Evolutionary conservation across 768 basidiomycete genomes (phyloP), one percentile per base, ranked within the genome.

Genomic region (Rossbeevera mucosa): DNA sequence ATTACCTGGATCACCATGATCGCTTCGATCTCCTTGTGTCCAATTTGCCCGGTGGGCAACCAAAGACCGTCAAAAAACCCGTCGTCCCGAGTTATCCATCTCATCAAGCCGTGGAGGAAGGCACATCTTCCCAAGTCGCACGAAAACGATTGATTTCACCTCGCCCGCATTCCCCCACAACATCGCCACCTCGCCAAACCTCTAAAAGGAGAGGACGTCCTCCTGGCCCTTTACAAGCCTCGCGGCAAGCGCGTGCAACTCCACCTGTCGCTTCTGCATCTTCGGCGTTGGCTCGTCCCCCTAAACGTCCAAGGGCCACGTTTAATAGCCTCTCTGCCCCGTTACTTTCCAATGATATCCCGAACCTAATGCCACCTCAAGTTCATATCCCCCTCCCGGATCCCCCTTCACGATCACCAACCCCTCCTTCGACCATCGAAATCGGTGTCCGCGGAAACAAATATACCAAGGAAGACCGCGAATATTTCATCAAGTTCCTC

Each of bases 321-420:
- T 68, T 85, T 36, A 86, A 86, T 63, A 83, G 81, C 54, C 68
- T 86, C 21, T 80, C 83, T 13, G 75, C 77, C 0, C 80, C 64
- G 11, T 44, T 65, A 2, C 59, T 54, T 20, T 61, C 63, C 3
- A 53, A 44, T 18, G 58, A 77, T 40, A 62, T 71, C 2, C 76
- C 79, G 36, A 76, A 74, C 47, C 65, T 85, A 28, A 81, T 83
- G 45, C 73, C 82, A 5, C 83, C 83, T n/a, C 78, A 85, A 60
- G 73, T 79, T 44, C 77, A 81, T 44, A 71, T 85, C 49, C 77
- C 73, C 56, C 71, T 83, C 28, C 86, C 85, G 6, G 72, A 74
- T 7, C 81, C 83, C 13, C 85, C 86, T 1, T 81, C 81, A 20
- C 80, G 84, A 43, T 81, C 82, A n/a, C 87, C 87, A 1, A 80